Evolutionary conservation across 1,284 basidiomycete genomes (phyloP).

Genomic region (Ustanciosporium gigantosporum): DNA sequence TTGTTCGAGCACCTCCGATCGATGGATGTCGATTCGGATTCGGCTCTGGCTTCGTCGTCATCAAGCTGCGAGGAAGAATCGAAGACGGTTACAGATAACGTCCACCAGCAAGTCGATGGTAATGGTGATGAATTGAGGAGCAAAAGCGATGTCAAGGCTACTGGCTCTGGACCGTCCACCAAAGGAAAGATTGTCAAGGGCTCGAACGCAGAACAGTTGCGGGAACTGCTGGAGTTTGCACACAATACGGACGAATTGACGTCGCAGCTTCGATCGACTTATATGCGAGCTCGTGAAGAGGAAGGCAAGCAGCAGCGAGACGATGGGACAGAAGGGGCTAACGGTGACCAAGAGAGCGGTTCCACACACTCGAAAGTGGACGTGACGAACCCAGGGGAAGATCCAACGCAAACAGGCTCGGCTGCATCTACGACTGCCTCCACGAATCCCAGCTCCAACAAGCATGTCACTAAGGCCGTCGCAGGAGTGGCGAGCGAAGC

Average conservation of each 20-base stretch:
- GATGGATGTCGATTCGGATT: slow-evolving; percentile 5
- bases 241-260: slow-evolving; percentile 30
- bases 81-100: not conserved
- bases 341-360: not conserved
- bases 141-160: not conserved
- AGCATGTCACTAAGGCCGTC: slow-evolving; percentile 1
- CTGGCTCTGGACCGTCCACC: not conserved
- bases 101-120: not conserved
- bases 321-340: not conserved
- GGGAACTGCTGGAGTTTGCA: slow-evolving; percentile 18
- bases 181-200: not conserved
- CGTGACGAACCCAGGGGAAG: not conserved
- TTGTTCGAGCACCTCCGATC: slow-evolving; percentile 42
- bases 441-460: not conserved
- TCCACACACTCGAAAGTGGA: not conserved
- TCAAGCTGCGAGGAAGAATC: not conserved
- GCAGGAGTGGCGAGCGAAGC: not conserved
- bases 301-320: slow-evolving; percentile 10
- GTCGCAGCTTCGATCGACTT: slow-evolving; percentile 31
- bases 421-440: not conserved
- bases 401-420: not conserved
- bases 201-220: slow-evolving; percentile 2
- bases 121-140: slow-evolving; percentile 2
- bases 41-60: not conserved
- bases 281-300: slow-evolving; percentile 25